Evolutionary conservation across 306 rosid species (phyloP).

Genomic region (Prunus mira): DNA sequence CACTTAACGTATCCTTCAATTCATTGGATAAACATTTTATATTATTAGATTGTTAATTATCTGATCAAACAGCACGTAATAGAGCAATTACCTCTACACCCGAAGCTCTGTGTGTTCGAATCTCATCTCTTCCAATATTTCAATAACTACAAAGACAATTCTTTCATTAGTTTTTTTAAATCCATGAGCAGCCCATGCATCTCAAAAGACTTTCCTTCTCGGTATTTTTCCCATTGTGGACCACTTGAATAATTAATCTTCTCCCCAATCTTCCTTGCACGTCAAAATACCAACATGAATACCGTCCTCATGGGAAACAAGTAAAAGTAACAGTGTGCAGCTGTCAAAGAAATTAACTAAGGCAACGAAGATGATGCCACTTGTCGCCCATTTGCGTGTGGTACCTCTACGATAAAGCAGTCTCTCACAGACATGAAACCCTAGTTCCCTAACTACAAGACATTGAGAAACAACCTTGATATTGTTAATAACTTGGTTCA

Average conservation of each 20-base stretch:
- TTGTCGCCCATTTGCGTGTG: slow-evolving; percentile 43
- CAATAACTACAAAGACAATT: neutral
- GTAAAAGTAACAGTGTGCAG: neutral
- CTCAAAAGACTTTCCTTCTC: slow-evolving; percentile 7
- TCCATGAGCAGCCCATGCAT: neutral
- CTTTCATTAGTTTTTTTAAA: neutral
- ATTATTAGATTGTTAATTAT: too few relatives aligned
- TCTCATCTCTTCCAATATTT: too few relatives aligned
- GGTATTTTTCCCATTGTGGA: neutral
- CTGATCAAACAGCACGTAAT: too few relatives aligned
- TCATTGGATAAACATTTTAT: too few relatives aligned
- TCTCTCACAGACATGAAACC: slow-evolving; percentile 8
- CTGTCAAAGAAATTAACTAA: slow-evolving; percentile 1
- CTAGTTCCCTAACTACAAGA: slow-evolving; percentile 30
- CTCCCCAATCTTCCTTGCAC: neutral
- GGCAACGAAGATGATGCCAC: slow-evolving; percentile 43
- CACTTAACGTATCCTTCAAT: too few relatives aligned
- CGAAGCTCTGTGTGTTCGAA: too few relatives aligned
- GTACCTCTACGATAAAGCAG: slow-evolving; percentile 26
- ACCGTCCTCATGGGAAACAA: neutral
- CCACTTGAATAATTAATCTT: slow-evolving; percentile 7
- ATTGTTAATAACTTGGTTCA: slow-evolving; percentile 17
- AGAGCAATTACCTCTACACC: too few relatives aligned
- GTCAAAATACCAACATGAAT: neutral
- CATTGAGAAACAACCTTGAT: slow-evolving; percentile 26